Percentiles rank a stretch among this genome's conserved stretches.
phyloP scores from a whole-genome alignment of 169 alveolate species.

The Blepharisma undulans region DNA sequence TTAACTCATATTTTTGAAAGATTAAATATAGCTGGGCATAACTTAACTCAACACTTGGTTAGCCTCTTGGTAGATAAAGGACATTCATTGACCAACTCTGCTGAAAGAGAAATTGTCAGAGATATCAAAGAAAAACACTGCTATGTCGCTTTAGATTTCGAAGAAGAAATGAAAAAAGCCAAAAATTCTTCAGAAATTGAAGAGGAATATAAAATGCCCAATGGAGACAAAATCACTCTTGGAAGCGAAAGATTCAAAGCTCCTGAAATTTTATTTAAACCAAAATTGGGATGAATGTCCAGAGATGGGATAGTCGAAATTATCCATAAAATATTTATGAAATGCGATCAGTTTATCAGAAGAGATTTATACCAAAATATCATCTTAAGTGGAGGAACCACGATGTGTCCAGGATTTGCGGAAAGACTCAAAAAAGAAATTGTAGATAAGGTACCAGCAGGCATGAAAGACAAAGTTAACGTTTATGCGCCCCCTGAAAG shows the following conservation, averaged over 20 bases:
- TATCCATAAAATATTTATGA: conserved; percentile 69
- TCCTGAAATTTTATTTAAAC: conserved; percentile 85
- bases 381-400: conserved; percentile 88
- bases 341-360: conserved; percentile 85
- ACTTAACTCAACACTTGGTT: conserved; percentile 61
- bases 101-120: conserved; percentile 75
- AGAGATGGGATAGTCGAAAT: too few relatives aligned
- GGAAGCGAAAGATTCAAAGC: conserved; percentile 81
- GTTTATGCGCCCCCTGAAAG: conserved; percentile 80
- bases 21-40: conserved; percentile 91
- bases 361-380: conserved; percentile 73
- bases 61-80: conserved; percentile 72
- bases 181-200: conserved; percentile 50
- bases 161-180: conserved; percentile 17
- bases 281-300: conserved; percentile 83
- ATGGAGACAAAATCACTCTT: conserved; percentile 74
- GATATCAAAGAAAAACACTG: conserved; percentile 82
- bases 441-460: conserved; percentile 70
- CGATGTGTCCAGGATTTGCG: conserved; percentile 81
- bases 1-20: conserved; percentile 86
- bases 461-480: conserved; percentile 50
- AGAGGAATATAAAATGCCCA: conserved; percentile 81
- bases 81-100: conserved; percentile 80
- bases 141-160: conserved; percentile 44
- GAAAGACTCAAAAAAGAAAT: conserved; percentile 84